phyloP scores from a whole-genome alignment of 176 grass and related monocot genomes.

The Themeda triandra region DNA sequence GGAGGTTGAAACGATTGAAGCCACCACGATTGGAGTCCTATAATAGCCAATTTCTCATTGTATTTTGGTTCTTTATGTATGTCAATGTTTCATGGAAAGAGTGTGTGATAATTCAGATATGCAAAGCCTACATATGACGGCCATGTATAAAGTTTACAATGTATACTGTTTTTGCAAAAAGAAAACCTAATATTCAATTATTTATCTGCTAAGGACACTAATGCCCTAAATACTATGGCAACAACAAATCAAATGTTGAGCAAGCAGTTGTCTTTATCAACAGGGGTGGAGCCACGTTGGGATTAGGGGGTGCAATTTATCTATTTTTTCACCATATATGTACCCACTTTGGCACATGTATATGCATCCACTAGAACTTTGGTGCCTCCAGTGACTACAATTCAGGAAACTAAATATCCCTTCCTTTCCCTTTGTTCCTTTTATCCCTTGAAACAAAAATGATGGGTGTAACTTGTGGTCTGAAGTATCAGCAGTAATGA shows the following conservation, averaged over 20 bases:
- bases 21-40: too few relatives aligned
- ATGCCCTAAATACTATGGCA: not conserved
- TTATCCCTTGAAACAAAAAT: not conserved
- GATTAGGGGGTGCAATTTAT: too few relatives aligned
- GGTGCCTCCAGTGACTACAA: not conserved
- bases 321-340: too few relatives aligned
- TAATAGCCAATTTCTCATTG: too few relatives aligned
- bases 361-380: not conserved
- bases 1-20: too few relatives aligned
- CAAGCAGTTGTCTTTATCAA: not conserved
- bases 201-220: slow-evolving; percentile 9
- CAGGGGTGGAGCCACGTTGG: too few relatives aligned
- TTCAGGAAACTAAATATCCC: not conserved
- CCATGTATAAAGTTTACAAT: not conserved
- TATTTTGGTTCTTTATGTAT: not conserved
- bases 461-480: not conserved
- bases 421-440: not conserved
- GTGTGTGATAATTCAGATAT: not conserved
- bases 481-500: not conserved
- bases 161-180: not conserved
- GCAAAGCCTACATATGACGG: not conserved
- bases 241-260: not conserved
- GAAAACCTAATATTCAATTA: not conserved
- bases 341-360: too few relatives aligned
- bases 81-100: not conserved